Percentiles rank a stretch among this genome's conserved stretches.
These are phyloP conservation scores for Melanomma pulvis-pyrius DNA, from an alignment of 495 filamentous ascomycete species.

Conservation along the genomic window DNA sequence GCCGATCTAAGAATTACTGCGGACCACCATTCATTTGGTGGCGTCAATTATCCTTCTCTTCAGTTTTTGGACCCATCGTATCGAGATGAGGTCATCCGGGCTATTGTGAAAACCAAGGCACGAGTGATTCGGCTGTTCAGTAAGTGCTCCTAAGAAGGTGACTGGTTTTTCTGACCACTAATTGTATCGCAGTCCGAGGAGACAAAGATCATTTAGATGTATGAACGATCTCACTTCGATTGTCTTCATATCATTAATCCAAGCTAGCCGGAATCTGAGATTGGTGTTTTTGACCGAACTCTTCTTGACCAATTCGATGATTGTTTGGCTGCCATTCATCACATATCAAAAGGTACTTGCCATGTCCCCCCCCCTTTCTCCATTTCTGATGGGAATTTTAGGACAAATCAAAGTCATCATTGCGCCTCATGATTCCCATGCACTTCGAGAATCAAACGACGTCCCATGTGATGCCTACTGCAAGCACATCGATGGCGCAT, in stretches of 20 bases:
- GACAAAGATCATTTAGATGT: constrained; percentile 26
- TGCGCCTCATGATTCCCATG: constrained; percentile 35
- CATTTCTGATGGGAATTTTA: constrained; percentile 1
- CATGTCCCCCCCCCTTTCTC: not conserved
- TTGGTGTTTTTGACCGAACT: constrained; percentile 29
- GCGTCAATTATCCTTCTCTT: constrained; percentile 32
- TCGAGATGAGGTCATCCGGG: constrained; percentile 24
- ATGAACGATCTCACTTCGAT: not conserved
- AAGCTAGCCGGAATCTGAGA: constrained; percentile 25
- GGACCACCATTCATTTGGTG: constrained; percentile 33
- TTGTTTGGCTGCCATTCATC: constrained; percentile 31
- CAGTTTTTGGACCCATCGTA: constrained; percentile 23
- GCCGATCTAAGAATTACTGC: constrained; percentile 30
- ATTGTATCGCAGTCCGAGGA: constrained; percentile 10
- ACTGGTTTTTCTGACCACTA: not conserved
- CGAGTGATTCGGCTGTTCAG: constrained; percentile 35
- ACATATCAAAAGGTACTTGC: constrained; percentile 30
- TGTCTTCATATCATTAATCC: not conserved
- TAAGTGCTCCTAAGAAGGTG: constrained; percentile 2
- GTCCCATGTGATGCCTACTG: constrained; percentile 35
- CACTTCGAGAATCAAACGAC: constrained; percentile 27
- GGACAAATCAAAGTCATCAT: constrained; percentile 38
- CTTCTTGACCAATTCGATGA: constrained; percentile 34
- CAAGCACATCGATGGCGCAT: constrained; percentile 23
- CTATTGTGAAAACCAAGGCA: constrained; percentile 27